Conservation (phyloP, 805 yeast genomes). For the Hanseniaspora singularis region DNA sequence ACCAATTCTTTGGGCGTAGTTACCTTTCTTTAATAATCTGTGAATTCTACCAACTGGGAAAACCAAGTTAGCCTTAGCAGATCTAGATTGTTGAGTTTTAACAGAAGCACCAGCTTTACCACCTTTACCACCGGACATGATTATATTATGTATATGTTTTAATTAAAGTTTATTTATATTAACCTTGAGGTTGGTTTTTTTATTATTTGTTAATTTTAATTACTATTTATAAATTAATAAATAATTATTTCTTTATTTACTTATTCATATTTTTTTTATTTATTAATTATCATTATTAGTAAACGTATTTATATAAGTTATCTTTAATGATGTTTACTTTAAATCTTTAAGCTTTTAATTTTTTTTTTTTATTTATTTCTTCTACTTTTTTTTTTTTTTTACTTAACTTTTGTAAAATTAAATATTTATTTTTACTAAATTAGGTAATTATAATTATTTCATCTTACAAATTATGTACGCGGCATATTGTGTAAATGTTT, state of each 20-base stretch:
- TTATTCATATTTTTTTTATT: too few species aligned
- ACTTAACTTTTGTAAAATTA: too few species aligned
- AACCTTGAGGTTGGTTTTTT: constrained; percentile 13
- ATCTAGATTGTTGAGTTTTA: constrained; percentile 95
- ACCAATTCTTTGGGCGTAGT: constrained; percentile 97
- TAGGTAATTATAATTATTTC: too few species aligned
- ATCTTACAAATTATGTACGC: too few species aligned
- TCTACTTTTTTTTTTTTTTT: neutral
- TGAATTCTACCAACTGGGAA: constrained; percentile 99
- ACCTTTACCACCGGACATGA: constrained; percentile 61
- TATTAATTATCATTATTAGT: too few species aligned
- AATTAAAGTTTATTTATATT: constrained; percentile 13
- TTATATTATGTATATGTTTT: constrained; percentile 14
- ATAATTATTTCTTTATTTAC: neutral
- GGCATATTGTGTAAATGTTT: too few species aligned
- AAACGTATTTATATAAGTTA: too few species aligned
- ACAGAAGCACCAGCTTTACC: constrained; percentile 92
- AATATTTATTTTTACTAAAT: too few species aligned
- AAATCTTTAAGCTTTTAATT: too few species aligned
- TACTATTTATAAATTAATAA: neutral
- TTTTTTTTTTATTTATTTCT: neutral
- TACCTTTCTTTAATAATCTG: constrained; percentile 90
- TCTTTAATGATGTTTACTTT: too few species aligned
- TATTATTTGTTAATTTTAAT: neutral
- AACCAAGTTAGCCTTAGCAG: constrained; percentile 95